Base-by-base conservation (phyloP, 1,139 yeast species). In the Candida sp. region DNA sequence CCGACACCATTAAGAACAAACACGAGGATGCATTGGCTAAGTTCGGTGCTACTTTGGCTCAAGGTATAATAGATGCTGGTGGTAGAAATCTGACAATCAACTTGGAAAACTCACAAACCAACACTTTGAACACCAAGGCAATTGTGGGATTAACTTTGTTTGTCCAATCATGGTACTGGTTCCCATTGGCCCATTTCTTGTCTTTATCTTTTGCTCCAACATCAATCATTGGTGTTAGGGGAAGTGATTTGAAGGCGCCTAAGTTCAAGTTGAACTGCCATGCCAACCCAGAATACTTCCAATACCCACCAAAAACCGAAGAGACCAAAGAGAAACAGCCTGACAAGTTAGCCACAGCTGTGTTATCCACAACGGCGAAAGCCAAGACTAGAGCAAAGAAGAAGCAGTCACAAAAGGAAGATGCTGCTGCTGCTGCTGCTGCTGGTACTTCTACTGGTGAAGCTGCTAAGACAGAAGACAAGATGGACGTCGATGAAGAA, bases 41-140 rank as follows among this genome's bases (percentile, higher is more conserved):
- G 72, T 94, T 93, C 70, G 99, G 99, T 66, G 98, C 99, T 38
- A 91, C 98, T 22, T 77, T 96, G 49, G 94, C 98, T 9, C 98
- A 93, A 74, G 99, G 99, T 69, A 94, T 94, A 59, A 87, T 96
- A 68, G 98, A 94, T 73, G 99, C 99, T 11, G 98, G 99, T 72
- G 99, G 99, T 23, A 85, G 99, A 68, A 94, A 96, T 64, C 96
- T 90, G n/a, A 93, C 98, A 0, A 92, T 94, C 58, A 89, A 89
- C 60, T 78, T 94, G 51, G 98, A 94, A 69, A 90, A 94, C 67
- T 65, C 86, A n/a, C 94, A 91, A 59, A 91, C 97, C 35, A 96
- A 92, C 54, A 92, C 97, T 12, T 81, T 94, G 58, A 94, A 94
- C 68, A 85, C 88, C 68, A 89, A 89, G 65, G 96, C 98, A 0